phyloP scores from a whole-genome alignment of 2,329 filamentous ascomycete genomes.

The Diplodia mutila region DNA sequence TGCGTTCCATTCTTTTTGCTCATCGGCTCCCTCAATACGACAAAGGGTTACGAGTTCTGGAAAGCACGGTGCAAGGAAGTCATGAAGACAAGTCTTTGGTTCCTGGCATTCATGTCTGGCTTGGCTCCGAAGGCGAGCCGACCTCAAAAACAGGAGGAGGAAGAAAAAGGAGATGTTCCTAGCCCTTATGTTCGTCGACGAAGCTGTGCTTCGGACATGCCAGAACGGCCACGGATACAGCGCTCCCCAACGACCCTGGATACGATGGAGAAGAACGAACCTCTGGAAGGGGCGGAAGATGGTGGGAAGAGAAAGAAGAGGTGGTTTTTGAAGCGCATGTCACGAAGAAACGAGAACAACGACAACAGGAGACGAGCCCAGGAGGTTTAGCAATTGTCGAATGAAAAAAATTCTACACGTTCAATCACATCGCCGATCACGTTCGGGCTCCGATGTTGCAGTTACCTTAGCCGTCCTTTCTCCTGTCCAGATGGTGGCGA shows the following conservation, averaged over 20 bases:
- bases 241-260: not conserved
- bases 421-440: not conserved
- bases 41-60: constrained; percentile 46
- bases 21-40: constrained; percentile 50
- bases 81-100: constrained; percentile 26
- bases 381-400: constrained; percentile 9
- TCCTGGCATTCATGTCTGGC: constrained; percentile 13
- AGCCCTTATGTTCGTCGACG: not conserved
- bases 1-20: constrained; percentile 53
- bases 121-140: constrained; percentile 5
- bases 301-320: not conserved
- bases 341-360: constrained; percentile 4
- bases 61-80: constrained; percentile 24
- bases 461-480: not conserved
- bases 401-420: not conserved
- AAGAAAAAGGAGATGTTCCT: not conserved
- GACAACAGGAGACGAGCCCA: not conserved
- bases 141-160: not conserved
- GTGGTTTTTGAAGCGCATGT: constrained; percentile 18
- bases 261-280: constrained; percentile 2
- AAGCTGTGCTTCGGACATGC: not conserved
- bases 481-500: not conserved
- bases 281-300: not conserved
- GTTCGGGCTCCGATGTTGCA: not conserved
- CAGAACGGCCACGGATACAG: not conserved